A percentile compares a stretch with the other conserved stretches of the same genome.
Evolutionary conservation across 2,329 filamentous ascomycete genomes (phyloP).

Genomic region (Amesomyces nigricolor): DNA sequence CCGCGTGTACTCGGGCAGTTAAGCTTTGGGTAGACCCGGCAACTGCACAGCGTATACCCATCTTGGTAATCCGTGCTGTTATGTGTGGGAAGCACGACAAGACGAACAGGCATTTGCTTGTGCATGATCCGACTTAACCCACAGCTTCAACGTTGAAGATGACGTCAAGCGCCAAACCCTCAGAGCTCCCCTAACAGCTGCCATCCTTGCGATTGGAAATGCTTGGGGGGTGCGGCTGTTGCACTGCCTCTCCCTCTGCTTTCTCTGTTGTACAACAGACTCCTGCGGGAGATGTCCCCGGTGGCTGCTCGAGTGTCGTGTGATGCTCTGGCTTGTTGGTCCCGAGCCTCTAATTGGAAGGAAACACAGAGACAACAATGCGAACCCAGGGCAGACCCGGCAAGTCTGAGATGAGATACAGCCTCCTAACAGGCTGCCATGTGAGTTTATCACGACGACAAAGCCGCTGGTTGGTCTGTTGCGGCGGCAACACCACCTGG

Average conservation of each 20-base stretch:
- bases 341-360: too few relatives aligned
- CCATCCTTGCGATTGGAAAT: background rate
- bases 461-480: background rate
- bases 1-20: too few relatives aligned
- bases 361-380: too few relatives aligned
- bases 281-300: background rate
- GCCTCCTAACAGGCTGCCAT: too few relatives aligned
- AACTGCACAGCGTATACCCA: too few relatives aligned
- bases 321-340: background rate
- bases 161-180: background rate
- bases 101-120: too few relatives aligned
- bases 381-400: too few relatives aligned
- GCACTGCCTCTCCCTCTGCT: background rate
- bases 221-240: background rate
- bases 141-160: background rate
- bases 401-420: too few relatives aligned
- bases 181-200: background rate
- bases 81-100: too few relatives aligned
- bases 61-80: too few relatives aligned
- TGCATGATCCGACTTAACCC: background rate
- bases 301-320: background rate
- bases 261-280: background rate
- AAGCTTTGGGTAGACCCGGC: too few relatives aligned
- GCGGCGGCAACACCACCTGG: background rate
- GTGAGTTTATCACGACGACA: background rate